These are phyloP conservation scores for Neobulgaria alba DNA, from an alignment of 2,329 filamentous ascomycete species.

Conservation along the genomic window DNA sequence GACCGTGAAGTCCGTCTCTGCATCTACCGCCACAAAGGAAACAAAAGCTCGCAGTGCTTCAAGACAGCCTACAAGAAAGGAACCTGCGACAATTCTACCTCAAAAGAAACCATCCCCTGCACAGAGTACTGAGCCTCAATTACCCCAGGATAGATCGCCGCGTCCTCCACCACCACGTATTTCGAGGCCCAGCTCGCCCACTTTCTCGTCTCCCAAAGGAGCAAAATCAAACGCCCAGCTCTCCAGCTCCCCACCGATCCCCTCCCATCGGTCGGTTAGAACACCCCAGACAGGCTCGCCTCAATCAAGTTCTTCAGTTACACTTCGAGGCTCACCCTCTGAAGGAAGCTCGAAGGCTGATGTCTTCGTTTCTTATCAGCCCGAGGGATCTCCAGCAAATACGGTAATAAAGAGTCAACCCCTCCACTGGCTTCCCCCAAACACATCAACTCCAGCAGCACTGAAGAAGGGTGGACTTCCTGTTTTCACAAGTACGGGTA, in stretches of 20 bases:
- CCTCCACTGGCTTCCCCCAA: constrained; percentile 45
- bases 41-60: neutral
- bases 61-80: too few species aligned
- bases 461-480: constrained; percentile 24
- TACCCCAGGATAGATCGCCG: neutral
- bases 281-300: neutral
- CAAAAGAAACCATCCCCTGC: too few species aligned
- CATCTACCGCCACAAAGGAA: constrained; percentile 1
- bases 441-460: constrained; percentile 24
- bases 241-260: too few species aligned
- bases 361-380: constrained; percentile 46
- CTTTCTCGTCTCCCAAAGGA: neutral
- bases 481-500: constrained; percentile 25
- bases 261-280: neutral
- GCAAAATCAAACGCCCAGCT: neutral
- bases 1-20: neutral
- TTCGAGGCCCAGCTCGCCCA: too few species aligned
- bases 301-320: too few species aligned
- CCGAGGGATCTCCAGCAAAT: constrained; percentile 40
- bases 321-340: too few species aligned
- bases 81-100: neutral
- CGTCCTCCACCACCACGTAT: neutral
- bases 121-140: neutral
- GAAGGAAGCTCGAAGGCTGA: constrained; percentile 29
- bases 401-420: constrained; percentile 32